These are phyloP conservation scores for Leccinellum luteum DNA, from an alignment of 768 basidiomycete species.

Conservation along the genomic window DNA sequence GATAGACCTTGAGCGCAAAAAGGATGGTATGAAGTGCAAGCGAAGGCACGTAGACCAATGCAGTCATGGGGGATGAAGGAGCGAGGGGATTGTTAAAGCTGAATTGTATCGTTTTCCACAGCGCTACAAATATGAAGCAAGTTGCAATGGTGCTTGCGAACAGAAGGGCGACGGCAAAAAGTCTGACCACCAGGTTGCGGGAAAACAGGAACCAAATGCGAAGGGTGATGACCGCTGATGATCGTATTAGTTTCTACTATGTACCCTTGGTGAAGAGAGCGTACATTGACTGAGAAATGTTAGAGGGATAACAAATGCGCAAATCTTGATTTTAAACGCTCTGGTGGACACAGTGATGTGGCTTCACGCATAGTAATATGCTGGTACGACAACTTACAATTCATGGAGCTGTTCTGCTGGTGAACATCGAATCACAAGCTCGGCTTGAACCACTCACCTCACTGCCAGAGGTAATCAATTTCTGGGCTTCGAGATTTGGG, in stretches of 20 bases:
- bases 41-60: constrained; percentile 13
- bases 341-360: not conserved
- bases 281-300: constrained; percentile 18
- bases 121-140: not conserved
- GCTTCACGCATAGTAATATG: not conserved
- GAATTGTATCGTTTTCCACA: not conserved
- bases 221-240: constrained; percentile 10
- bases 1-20: constrained; percentile 16
- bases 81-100: not conserved
- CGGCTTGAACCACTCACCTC: not conserved
- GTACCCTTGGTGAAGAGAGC: not conserved
- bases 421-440: not conserved
- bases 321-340: not conserved
- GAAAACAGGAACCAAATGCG: constrained; percentile 24
- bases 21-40: constrained; percentile 14
- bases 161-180: not conserved
- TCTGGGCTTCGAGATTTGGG: not conserved
- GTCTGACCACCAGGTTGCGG: not conserved
- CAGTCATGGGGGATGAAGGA: not conserved
- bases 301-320: not conserved
- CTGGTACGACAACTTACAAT: not conserved
- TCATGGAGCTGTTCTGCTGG: not conserved
- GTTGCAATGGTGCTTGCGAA: not conserved
- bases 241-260: not conserved
- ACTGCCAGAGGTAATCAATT: not conserved